phyloP scores from a whole-genome alignment of 1,284 basidiomycete genomes.

The Irpex sp. region DNA sequence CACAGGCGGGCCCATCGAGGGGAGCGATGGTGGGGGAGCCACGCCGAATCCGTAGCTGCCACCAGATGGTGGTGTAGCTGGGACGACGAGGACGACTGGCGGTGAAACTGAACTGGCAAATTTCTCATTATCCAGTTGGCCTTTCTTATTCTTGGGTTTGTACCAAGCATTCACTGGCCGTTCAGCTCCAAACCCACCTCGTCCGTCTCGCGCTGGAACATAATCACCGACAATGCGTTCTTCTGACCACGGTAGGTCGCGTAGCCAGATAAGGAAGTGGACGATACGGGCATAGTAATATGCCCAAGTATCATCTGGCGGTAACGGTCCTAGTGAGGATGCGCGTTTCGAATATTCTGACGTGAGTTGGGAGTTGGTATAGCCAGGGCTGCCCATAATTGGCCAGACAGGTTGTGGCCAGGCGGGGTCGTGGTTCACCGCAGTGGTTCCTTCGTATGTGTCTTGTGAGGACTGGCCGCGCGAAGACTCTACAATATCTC shows the following conservation, averaged over 20 bases:
- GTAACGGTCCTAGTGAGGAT: conserved; percentile 4
- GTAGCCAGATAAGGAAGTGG: conserved; percentile 5
- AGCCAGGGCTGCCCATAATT: neutral
- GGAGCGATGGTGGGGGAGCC: neutral
- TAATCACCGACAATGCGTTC: conserved; percentile 10
- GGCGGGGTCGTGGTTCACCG: neutral
- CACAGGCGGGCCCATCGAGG: neutral
- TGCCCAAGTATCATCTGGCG: conserved; percentile 11
- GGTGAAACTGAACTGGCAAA: neutral
- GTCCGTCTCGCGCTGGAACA: conserved; percentile 10
- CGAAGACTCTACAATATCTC: neutral
- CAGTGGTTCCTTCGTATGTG: conserved; percentile 1
- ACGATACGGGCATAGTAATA: conserved; percentile 10
- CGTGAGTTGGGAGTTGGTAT: conserved; percentile 2
- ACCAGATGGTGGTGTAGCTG: conserved; percentile 6
- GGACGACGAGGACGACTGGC: conserved; percentile 8
- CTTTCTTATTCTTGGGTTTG: conserved; percentile 1
- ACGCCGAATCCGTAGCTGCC: neutral
- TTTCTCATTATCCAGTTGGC: conserved; percentile 5
- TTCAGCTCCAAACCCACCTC: conserved; percentile 3
- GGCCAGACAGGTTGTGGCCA: neutral
- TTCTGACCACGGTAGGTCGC: conserved; percentile 8
- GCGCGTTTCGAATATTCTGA: conserved; percentile 4
- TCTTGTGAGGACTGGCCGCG: neutral
- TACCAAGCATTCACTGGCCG: conserved; percentile 10